Evolutionary conservation across 495 filamentous ascomycete genomes (phyloP).

Genomic region (Xylaria sp.): DNA sequence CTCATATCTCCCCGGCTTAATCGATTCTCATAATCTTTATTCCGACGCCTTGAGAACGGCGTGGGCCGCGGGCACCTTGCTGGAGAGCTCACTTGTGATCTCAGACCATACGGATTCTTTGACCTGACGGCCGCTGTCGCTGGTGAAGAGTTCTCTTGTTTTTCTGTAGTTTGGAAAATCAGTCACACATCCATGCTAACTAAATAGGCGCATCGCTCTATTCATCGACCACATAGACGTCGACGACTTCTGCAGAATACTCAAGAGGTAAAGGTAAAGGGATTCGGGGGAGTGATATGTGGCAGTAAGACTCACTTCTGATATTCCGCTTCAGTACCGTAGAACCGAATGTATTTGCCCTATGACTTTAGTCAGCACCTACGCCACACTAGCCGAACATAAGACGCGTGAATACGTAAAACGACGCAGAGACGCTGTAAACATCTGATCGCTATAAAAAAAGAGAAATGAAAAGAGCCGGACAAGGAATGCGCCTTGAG

Average conservation of each 20-base stretch:
- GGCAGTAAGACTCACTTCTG: conserved; percentile 27
- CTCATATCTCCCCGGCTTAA: neutral
- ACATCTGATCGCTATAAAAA: neutral
- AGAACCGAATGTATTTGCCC: conserved; percentile 38
- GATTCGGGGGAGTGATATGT: neutral
- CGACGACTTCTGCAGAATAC: neutral
- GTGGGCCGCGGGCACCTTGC: conserved; percentile 29
- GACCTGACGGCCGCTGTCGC: conserved; percentile 46
- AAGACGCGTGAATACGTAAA: neutral
- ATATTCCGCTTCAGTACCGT: conserved; percentile 34
- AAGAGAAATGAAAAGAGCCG: neutral
- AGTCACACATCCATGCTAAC: neutral
- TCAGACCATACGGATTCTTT: conserved; percentile 50
- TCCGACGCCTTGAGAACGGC: conserved; percentile 12
- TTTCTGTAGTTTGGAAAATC: conserved; percentile 10
- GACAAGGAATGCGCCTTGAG: neutral
- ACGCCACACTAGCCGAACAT: neutral
- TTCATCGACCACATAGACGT: neutral
- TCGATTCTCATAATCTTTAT: neutral
- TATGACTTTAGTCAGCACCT: conserved; percentile 22
- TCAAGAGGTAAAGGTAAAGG: neutral
- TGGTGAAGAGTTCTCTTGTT: conserved; percentile 33
- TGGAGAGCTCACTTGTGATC: conserved; percentile 36
- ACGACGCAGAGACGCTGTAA: neutral
- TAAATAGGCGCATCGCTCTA: neutral